These are phyloP conservation scores for Chlamydomonas schloesseri DNA, from an alignment of 139 green algal species.

Conservation along the genomic window DNA sequence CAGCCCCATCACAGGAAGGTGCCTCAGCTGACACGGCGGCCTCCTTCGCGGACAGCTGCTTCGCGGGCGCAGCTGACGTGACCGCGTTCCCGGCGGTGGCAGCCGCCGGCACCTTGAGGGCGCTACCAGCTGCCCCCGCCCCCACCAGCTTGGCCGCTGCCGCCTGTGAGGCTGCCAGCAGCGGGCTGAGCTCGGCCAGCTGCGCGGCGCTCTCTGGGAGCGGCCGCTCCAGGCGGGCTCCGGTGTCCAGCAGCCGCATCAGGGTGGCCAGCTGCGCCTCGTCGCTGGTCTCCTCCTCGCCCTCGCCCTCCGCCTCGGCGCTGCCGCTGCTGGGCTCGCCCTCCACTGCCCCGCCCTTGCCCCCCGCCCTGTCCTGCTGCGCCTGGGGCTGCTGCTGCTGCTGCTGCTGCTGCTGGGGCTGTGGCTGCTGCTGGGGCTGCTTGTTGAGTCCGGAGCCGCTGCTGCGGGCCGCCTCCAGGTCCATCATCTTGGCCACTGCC, in stretches of 20 bases:
- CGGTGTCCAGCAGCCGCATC: conserved; percentile 39
- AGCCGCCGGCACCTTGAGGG: too few relatives aligned
- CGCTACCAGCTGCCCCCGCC: neutral
- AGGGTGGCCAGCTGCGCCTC: conserved; percentile 24
- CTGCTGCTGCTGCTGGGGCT: too few relatives aligned
- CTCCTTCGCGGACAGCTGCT: too few relatives aligned
- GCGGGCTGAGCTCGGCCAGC: conserved; percentile 2
- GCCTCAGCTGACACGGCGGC: too few relatives aligned
- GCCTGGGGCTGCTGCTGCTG: too few relatives aligned
- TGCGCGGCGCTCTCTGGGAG: conserved; percentile 32
- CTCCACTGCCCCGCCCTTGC: neutral
- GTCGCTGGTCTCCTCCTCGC: conserved; percentile 5
- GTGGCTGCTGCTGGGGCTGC: too few relatives aligned
- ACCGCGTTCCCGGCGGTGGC: too few relatives aligned
- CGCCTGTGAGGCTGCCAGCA: conserved; percentile 7
- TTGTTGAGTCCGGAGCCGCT: neutral
- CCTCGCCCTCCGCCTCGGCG: conserved; percentile 8
- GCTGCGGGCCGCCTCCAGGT: too few relatives aligned
- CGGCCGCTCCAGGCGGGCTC: conserved; percentile 22
- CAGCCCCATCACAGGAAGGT: too few relatives aligned
- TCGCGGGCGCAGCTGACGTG: too few relatives aligned
- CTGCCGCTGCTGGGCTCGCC: neutral
- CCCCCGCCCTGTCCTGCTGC: too few relatives aligned
- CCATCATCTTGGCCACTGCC: neutral
- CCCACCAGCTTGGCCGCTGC: neutral